These are phyloP conservation scores for Coemansia javaensis DNA, from an alignment of 192 early-diverging fungal genomes.

Conservation along the genomic window DNA sequence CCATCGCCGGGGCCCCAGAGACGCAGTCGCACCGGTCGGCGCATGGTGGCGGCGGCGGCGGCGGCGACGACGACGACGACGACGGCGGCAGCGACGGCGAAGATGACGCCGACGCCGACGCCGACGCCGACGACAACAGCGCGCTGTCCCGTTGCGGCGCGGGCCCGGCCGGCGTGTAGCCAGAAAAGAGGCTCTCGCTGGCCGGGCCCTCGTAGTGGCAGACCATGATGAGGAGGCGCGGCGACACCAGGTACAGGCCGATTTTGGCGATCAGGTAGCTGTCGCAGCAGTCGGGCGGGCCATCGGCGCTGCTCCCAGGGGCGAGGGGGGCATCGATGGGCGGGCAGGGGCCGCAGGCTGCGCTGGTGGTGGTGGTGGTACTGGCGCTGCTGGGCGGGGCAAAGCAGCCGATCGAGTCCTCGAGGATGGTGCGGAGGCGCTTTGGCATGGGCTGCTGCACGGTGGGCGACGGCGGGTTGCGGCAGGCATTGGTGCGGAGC, in stretches of 20 bases:
- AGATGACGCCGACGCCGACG: no score
- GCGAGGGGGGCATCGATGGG: no score
- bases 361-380: not conserved
- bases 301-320: not conserved
- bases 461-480: conserved; percentile 1
- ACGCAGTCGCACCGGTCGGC: conserved; percentile 32
- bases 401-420: conserved; percentile 28
- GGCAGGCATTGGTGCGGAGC: conserved; percentile 15
- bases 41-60: no score
- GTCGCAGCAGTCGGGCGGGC: conserved; percentile 1
- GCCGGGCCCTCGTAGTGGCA: conserved; percentile 42
- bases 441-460: conserved; percentile 36
- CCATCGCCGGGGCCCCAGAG: conserved; percentile 15
- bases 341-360: no score
- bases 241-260: conserved; percentile 44
- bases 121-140: no score
- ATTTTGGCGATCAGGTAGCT: conserved; percentile 50
- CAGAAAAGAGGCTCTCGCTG: conserved; percentile 5
- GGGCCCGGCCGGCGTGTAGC: not conserved
- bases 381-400: not conserved
- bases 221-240: conserved; percentile 35
- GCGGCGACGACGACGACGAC: no score
- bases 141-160: not conserved
- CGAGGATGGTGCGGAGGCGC: conserved; percentile 46
- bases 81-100: no score